A percentile compares a stretch with the other conserved stretches of the same genome.
phyloP scores from a whole-genome alignment of 306 rosid species.

The Sesbania bispinosa region DNA sequence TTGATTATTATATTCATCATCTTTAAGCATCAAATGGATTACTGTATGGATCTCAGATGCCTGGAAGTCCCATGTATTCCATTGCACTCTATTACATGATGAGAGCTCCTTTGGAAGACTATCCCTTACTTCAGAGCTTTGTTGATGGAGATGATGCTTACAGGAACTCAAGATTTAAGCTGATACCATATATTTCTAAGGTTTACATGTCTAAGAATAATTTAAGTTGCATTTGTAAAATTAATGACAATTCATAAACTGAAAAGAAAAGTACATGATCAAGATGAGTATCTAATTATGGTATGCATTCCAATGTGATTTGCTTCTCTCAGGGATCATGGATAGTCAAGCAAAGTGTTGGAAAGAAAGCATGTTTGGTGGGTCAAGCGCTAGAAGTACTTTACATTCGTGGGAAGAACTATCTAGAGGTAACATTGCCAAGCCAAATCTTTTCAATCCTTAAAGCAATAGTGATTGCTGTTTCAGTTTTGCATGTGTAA shows the following conservation, averaged over 20 bases:
- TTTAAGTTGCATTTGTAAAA: background rate
- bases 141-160: constrained; percentile 84
- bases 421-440: constrained; percentile 58
- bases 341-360: constrained; percentile 97
- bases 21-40: background rate
- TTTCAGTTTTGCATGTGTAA: too few relatives aligned
- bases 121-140: constrained; percentile 58
- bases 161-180: constrained; percentile 87
- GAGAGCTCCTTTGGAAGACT: constrained; percentile 70
- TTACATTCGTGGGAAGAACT: constrained; percentile 75
- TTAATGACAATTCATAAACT: background rate
- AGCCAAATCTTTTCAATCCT: background rate
- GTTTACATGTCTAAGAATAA: constrained; percentile 23
- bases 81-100: constrained; percentile 74
- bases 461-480: background rate
- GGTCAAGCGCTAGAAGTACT: constrained; percentile 68
- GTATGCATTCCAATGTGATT: background rate
- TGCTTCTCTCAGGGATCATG: constrained; percentile 72
- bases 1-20: constrained; percentile 1
- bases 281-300: constrained; percentile 1
- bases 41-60: constrained; percentile 47
- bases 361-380: constrained; percentile 82
- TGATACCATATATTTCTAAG: constrained; percentile 63
- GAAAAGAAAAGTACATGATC: background rate
- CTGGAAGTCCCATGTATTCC: constrained; percentile 58